Evolutionary conservation across 2,329 filamentous ascomycete species (phyloP).

Genomic region (Sporothrix inflata): DNA sequence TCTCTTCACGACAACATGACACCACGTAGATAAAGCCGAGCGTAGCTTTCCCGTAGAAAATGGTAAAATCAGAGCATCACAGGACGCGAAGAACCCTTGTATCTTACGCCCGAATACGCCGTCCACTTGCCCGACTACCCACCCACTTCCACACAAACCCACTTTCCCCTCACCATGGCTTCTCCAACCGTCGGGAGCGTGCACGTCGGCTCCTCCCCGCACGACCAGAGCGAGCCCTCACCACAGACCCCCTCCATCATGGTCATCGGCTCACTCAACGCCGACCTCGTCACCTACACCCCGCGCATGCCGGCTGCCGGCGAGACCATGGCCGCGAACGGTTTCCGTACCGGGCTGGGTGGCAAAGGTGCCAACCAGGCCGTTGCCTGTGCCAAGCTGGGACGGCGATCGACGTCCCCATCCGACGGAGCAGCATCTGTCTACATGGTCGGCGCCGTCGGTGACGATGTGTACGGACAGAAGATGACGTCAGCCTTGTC

Average conservation of each 20-base stretch:
- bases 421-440: conserved; percentile 29
- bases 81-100: background rate
- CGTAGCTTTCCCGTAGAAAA: background rate
- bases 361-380: conserved; percentile 97
- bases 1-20: background rate
- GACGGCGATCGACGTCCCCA: conserved; percentile 54
- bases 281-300: conserved; percentile 87
- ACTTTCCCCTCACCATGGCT: background rate
- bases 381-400: conserved; percentile 81
- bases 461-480: conserved; percentile 66
- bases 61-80: background rate
- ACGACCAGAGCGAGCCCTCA: background rate
- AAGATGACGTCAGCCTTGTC: conserved; percentile 60
- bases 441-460: conserved; percentile 75
- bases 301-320: conserved; percentile 79
- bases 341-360: conserved; percentile 78
- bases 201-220: conserved; percentile 2
- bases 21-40: conserved; percentile 16
- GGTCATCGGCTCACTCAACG: conserved; percentile 89
- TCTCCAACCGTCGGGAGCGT: background rate
- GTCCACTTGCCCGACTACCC: background rate
- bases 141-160: background rate
- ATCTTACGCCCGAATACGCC: background rate
- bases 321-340: conserved; percentile 81
- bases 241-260: conserved; percentile 57